phyloP scores from a whole-genome alignment of 345 rosid species.

The Noccaea caerulescens region DNA sequence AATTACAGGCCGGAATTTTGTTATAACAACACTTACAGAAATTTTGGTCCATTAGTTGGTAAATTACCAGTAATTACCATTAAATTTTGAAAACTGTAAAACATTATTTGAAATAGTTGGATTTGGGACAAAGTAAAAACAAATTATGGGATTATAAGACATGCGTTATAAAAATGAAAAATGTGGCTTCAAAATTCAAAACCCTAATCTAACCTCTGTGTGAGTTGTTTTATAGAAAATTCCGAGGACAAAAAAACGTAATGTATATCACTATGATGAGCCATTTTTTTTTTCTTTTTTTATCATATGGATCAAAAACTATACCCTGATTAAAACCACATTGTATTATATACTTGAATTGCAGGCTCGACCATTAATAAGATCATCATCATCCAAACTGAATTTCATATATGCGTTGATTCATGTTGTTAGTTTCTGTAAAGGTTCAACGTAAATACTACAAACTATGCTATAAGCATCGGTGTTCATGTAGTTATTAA shows the following conservation, averaged over 20 bases:
- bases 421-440: neutral
- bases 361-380: neutral
- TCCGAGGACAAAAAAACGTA: neutral
- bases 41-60: neutral
- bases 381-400: conserved; percentile 6
- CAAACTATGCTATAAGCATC: neutral
- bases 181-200: no score
- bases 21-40: neutral
- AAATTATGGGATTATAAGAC: neutral
- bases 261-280: neutral
- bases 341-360: neutral
- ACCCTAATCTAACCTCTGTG: neutral
- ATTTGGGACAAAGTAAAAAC: neutral
- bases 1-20: neutral
- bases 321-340: neutral
- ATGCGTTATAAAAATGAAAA: no score
- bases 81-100: neutral
- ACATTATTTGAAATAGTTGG: neutral
- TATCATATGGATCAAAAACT: neutral
- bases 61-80: neutral
- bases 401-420: neutral
- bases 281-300: neutral
- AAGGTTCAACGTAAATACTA: neutral
- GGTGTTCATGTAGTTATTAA: neutral
- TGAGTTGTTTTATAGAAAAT: neutral